These are phyloP conservation scores for Lachnum nothofagi DNA, from an alignment of 2,329 filamentous ascomycete species.

Conservation along the genomic window DNA sequence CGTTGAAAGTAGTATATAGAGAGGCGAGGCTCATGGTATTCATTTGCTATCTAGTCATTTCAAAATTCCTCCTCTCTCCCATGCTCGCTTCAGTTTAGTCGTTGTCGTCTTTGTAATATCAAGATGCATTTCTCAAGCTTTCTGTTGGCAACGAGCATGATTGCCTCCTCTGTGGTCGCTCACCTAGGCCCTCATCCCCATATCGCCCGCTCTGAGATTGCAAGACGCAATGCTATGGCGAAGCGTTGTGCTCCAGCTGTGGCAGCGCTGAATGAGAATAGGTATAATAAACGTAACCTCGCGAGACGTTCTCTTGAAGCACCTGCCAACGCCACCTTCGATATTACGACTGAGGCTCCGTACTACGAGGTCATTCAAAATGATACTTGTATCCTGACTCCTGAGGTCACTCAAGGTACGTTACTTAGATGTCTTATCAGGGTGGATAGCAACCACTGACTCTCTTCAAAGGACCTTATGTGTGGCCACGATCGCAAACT, in stretches of 20 bases:
- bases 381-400: conserved; percentile 44
- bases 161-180: too few relatives aligned
- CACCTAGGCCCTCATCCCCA: conserved; percentile 11
- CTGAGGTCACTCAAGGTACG: conserved; percentile 48
- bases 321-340: conserved; percentile 18
- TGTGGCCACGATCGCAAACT: conserved; percentile 23
- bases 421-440: too few relatives aligned
- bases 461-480: too few relatives aligned
- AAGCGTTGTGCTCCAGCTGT: conserved; percentile 24
- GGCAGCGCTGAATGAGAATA: conserved; percentile 22
- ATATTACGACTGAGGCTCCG: conserved; percentile 42
- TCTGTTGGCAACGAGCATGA: too few relatives aligned
- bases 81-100: too few relatives aligned
- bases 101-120: too few relatives aligned
- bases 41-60: too few relatives aligned
- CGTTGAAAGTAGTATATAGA: too few relatives aligned
- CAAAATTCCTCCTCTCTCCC: too few relatives aligned
- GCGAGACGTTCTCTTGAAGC: conserved; percentile 15
- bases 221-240: conserved; percentile 20
- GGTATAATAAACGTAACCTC: conserved; percentile 20
- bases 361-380: conserved; percentile 36
- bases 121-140: too few relatives aligned
- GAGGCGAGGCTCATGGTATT: too few relatives aligned
- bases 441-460: too few relatives aligned
- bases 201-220: conserved; percentile 18